Conservation (phyloP, 768 basidiomycete species). For the Tulasnella sp. region DNA sequence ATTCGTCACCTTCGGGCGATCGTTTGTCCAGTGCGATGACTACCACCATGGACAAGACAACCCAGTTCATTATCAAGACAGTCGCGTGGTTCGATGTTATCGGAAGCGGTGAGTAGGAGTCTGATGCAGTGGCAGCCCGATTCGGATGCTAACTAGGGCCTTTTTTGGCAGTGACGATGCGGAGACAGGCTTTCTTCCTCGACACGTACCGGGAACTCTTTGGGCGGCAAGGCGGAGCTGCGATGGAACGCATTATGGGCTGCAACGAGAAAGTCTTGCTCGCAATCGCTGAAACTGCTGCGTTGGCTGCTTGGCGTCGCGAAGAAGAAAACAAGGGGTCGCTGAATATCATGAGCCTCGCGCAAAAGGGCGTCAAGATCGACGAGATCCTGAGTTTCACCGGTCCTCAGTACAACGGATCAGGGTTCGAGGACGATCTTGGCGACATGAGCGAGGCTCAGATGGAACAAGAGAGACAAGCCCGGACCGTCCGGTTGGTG, state of each 20-base stretch:
- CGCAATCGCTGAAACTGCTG: constrained; percentile 67
- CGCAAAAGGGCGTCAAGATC: constrained; percentile 39
- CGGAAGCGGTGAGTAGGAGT: constrained; percentile 55
- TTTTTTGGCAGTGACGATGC: constrained; percentile 13
- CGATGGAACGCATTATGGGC: constrained; percentile 81
- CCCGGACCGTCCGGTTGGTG: constrained; percentile 32
- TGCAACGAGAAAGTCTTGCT: constrained; percentile 71
- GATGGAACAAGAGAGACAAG: not conserved
- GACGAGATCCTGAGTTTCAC: constrained; percentile 5
- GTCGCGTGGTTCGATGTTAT: constrained; percentile 85
- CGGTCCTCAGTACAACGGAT: constrained; percentile 17
- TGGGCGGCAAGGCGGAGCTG: constrained; percentile 37
- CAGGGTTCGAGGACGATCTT: constrained; percentile 11
- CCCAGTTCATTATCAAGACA: constrained; percentile 70
- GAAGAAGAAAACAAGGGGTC: constrained; percentile 22
- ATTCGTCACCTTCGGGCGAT: not conserved
- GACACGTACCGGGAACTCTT: constrained; percentile 51
- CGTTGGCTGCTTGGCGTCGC: constrained; percentile 60
- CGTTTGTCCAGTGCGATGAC: too few species aligned
- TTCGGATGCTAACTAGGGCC: not conserved
- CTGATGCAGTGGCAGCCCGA: not conserved
- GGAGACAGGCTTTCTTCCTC: constrained; percentile 53
- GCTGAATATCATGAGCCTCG: constrained; percentile 56
- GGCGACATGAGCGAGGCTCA: constrained; percentile 23
- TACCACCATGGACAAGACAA: constrained; percentile 16